Percentiles rank a stretch among this genome's conserved stretches.
Conservation (phyloP, 352 stramenopile genomes). For the Phytopythium sindhum region DNA sequence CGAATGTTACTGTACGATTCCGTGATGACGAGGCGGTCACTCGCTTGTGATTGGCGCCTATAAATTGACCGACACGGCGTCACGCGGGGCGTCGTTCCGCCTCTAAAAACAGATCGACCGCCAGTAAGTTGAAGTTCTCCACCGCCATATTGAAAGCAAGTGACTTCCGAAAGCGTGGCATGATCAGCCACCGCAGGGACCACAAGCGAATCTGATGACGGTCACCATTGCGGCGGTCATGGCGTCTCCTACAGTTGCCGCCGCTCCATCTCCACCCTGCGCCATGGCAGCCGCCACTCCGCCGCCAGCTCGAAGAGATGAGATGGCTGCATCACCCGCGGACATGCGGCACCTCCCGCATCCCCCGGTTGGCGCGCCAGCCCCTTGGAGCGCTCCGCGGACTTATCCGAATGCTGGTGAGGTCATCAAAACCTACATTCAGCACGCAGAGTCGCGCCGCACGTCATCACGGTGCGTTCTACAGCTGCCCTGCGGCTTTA, state of each 20-base stretch:
- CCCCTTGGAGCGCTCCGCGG: not conserved
- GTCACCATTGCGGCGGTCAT: too few species aligned
- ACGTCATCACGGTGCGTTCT: constrained; percentile 26
- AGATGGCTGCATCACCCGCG: too few species aligned
- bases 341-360: too few species aligned
- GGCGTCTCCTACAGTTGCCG: not conserved
- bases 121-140: not conserved
- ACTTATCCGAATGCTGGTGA: constrained; percentile 20
- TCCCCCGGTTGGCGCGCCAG: too few species aligned
- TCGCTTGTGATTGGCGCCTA: not conserved
- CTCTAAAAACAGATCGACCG: constrained; percentile 2
- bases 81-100: not conserved
- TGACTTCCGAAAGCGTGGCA: not conserved
- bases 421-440: constrained; percentile 51
- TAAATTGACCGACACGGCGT: not conserved
- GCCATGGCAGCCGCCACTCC: not conserved
- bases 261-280: not conserved
- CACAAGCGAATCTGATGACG: too few species aligned
- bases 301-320: not conserved
- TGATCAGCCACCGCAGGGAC: too few species aligned
- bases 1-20: not conserved
- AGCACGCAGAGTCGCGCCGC: constrained; percentile 36
- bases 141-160: not conserved
- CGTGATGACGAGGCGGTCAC: not conserved
- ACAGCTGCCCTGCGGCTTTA: not conserved